These are phyloP conservation scores for Grosmannia clavigera DNA, from an alignment of 2,329 filamentous ascomycete species.

Conservation along the genomic window DNA sequence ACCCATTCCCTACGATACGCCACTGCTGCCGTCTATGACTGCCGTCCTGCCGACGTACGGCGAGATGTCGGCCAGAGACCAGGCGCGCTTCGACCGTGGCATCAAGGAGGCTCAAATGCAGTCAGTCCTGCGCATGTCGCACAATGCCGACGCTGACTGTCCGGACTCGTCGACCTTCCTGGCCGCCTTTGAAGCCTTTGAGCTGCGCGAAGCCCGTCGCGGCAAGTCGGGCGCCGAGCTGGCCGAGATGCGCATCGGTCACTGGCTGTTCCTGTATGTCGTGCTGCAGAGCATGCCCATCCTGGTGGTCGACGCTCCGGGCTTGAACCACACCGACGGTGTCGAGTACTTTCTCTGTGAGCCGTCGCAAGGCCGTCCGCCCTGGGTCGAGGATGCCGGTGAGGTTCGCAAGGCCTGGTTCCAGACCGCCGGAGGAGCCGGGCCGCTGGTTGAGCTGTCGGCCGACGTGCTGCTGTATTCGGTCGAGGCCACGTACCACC, in stretches of 20 bases:
- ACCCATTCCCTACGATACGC: conserved; percentile 81
- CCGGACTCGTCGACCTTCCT: conserved; percentile 49
- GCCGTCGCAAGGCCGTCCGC: conserved; percentile 57
- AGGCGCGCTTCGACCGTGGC: conserved; percentile 57
- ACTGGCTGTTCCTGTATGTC: conserved; percentile 73
- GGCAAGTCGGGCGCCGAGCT: conserved; percentile 55
- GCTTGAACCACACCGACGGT: conserved; percentile 52
- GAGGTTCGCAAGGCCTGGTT: conserved; percentile 61
- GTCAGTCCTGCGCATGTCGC: conserved; percentile 64
- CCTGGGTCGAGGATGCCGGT: conserved; percentile 58
- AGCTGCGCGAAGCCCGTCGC: conserved; percentile 49
- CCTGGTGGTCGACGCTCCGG: conserved; percentile 64
- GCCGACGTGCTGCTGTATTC: conserved; percentile 49
- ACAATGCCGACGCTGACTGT: conserved; percentile 59
- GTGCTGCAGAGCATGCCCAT: conserved; percentile 67
- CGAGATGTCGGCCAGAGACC: conserved; percentile 57
- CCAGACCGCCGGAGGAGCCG: conserved; percentile 51
- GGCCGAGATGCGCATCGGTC: conserved; percentile 57
- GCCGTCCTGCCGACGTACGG: conserved; percentile 52
- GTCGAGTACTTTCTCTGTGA: conserved; percentile 77
- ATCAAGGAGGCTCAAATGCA: conserved; percentile 69
- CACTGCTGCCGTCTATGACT: conserved; percentile 59
- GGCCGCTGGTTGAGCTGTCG: conserved; percentile 44
- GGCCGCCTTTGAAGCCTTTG: conserved; percentile 57
- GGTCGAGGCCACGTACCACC: conserved; percentile 47